Percentiles rank a stretch among this genome's conserved stretches.
These are phyloP conservation scores for Venturia aucupariae DNA, from an alignment of 2,329 filamentous ascomycete genomes.

Conservation along the genomic window DNA sequence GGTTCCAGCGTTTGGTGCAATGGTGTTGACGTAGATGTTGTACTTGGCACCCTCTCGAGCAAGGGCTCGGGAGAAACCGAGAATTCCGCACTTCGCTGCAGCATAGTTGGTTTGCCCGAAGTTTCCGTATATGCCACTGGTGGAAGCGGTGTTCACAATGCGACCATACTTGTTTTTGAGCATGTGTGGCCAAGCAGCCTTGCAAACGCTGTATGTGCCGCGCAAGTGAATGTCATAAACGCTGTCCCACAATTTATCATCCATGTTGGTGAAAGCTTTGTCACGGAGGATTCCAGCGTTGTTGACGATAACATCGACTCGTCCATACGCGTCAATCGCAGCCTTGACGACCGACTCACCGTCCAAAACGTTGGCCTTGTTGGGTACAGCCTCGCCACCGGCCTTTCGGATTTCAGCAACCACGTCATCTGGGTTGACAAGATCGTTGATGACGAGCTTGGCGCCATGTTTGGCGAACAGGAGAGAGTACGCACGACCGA, in stretches of 20 bases:
- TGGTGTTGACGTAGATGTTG: slow-evolving; percentile 97
- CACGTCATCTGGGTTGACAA: slow-evolving; percentile 63
- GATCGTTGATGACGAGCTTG: slow-evolving; percentile 79
- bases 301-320: slow-evolving; percentile 84
- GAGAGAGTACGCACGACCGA: slow-evolving; percentile 83
- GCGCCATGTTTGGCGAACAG: slow-evolving; percentile 77
- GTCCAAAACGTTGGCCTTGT: slow-evolving; percentile 82
- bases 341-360: slow-evolving; percentile 77
- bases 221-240: slow-evolving; percentile 81
- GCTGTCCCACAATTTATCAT: slow-evolving; percentile 76
- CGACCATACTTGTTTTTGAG: slow-evolving; percentile 94
- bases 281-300: slow-evolving; percentile 89
- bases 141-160: slow-evolving; percentile 85
- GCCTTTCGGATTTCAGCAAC: slow-evolving; percentile 78
- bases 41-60: slow-evolving; percentile 92
- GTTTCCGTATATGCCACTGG: slow-evolving; percentile 90
- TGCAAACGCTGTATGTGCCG: slow-evolving; percentile 87
- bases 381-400: slow-evolving; percentile 76
- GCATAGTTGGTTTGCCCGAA: slow-evolving; percentile 94
- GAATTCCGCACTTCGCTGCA: slow-evolving; percentile 62
- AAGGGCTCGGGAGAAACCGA: slow-evolving; percentile 88
- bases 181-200: slow-evolving; percentile 89
- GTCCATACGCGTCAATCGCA: slow-evolving; percentile 79
- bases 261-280: slow-evolving; percentile 93
- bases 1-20: slow-evolving; percentile 94